These are phyloP conservation scores for Saccharomyces hybrid DNA, from an alignment of 1,139 yeast species.

Conservation along the genomic window DNA sequence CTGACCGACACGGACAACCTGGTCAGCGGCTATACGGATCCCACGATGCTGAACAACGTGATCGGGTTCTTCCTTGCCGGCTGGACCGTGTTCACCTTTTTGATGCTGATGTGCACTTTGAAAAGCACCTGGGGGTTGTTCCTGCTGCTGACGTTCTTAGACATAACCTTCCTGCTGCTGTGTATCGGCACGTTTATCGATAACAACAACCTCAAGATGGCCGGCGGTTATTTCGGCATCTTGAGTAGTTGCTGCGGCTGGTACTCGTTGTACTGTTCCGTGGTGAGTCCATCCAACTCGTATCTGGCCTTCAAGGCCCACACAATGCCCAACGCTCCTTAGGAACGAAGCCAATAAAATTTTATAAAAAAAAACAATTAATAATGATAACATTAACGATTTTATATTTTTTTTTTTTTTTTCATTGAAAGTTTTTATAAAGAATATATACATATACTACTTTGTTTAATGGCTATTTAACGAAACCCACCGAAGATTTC, in stretches of 20 bases:
- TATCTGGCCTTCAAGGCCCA: conserved; percentile 52
- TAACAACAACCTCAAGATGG: conserved; percentile 41
- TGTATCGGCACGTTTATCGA: conserved; percentile 52
- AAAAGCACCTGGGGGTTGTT: conserved; percentile 60
- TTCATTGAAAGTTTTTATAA: not conserved
- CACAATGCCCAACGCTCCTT: conserved; percentile 44
- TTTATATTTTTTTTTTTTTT: not conserved
- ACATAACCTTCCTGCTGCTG: conserved; percentile 49
- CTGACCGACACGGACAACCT: conserved; percentile 51
- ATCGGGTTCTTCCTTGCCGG: conserved; percentile 57
- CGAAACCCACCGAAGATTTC: too few relatives aligned
- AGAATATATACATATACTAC: not conserved
- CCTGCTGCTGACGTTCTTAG: conserved; percentile 46
- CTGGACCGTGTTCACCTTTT: conserved; percentile 58
- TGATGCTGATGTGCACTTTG: conserved; percentile 50
- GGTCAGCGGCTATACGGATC: conserved; percentile 43
- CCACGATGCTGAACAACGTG: conserved; percentile 39
- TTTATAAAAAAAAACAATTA: not conserved
- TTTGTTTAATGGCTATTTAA: not conserved
- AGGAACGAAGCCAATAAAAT: not conserved
- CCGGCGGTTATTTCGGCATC: conserved; percentile 68
- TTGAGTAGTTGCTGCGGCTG: conserved; percentile 56
- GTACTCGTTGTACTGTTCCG: conserved; percentile 62
- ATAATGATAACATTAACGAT: not conserved
- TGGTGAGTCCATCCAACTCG: conserved; percentile 55